A percentile compares a stretch with the other conserved stretches of the same genome.
phyloP scores from a whole-genome alignment of 257 asterid species.

The Cinchona pubescens region DNA sequence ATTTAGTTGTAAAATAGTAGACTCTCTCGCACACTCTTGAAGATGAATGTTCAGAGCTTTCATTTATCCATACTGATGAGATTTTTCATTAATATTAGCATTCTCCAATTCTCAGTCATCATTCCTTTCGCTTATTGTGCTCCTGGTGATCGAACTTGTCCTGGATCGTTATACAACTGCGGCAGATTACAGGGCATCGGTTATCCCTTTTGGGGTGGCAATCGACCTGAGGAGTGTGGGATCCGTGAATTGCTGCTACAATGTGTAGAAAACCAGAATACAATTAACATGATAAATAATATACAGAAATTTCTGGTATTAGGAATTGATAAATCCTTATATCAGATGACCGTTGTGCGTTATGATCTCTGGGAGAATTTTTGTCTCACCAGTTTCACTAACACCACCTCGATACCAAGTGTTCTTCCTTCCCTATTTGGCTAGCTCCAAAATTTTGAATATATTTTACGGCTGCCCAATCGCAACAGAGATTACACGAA shows the following conservation, averaged over 20 bases:
- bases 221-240: background rate
- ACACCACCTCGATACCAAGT: background rate
- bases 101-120: too few species aligned
- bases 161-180: too few species aligned
- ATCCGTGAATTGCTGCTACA: background rate
- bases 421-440: background rate
- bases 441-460: background rate
- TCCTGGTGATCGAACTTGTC: too few species aligned
- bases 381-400: background rate
- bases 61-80: too few species aligned
- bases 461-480: background rate
- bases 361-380: constrained; percentile 2
- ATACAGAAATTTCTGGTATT: background rate
- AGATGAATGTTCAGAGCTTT: too few species aligned
- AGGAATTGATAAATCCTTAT: background rate
- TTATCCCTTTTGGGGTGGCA: background rate
- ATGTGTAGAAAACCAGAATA: background rate
- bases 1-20: too few species aligned
- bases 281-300: background rate
- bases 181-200: too few species aligned
- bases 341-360: background rate
- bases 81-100: too few species aligned
- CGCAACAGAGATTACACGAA: background rate
- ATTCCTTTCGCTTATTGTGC: too few species aligned
- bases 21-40: too few species aligned